A percentile compares a stretch with the other conserved stretches of the same genome.
Evolutionary conservation across 768 basidiomycete species (phyloP).

Genomic region (Auricularia cornea): DNA sequence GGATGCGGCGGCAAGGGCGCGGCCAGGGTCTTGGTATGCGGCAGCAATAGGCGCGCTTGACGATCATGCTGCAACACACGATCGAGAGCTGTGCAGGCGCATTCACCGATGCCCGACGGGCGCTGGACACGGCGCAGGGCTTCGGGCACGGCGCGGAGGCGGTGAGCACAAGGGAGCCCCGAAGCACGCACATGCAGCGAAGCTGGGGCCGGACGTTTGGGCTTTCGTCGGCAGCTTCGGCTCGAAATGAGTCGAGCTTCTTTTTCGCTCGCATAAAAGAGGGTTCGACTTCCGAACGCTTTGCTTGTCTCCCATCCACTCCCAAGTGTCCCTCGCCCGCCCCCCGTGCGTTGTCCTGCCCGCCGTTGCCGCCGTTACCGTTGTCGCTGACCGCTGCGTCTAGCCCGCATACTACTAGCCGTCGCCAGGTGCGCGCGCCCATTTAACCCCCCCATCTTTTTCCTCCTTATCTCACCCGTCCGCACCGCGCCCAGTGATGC

Average conservation of each 20-base stretch:
- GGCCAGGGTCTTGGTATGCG: no score
- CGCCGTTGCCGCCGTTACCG: not conserved
- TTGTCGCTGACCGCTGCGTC: not conserved
- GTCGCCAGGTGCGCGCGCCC: not conserved
- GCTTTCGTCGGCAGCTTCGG: not conserved
- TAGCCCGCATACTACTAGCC: no score
- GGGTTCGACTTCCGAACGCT: not conserved
- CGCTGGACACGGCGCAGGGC: not conserved
- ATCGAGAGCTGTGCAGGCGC: not conserved
- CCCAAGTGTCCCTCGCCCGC: not conserved
- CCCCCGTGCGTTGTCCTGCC: not conserved
- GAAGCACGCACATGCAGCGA: no score
- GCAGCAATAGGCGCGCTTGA: no score
- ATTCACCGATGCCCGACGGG: not conserved
- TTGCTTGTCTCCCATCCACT: not conserved
- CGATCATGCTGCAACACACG: not conserved
- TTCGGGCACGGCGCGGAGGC: no score
- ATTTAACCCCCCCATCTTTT: not conserved
- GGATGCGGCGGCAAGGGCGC: no score
- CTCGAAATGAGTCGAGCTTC: not conserved
- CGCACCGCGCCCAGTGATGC: slow-evolving; percentile 4
- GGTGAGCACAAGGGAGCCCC: no score
- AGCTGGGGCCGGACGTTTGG: not conserved
- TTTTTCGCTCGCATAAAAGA: not conserved
- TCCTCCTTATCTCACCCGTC: not conserved